Base-by-base conservation (phyloP, 2,329 filamentous ascomycete species). In the Penicillium sp. region DNA sequence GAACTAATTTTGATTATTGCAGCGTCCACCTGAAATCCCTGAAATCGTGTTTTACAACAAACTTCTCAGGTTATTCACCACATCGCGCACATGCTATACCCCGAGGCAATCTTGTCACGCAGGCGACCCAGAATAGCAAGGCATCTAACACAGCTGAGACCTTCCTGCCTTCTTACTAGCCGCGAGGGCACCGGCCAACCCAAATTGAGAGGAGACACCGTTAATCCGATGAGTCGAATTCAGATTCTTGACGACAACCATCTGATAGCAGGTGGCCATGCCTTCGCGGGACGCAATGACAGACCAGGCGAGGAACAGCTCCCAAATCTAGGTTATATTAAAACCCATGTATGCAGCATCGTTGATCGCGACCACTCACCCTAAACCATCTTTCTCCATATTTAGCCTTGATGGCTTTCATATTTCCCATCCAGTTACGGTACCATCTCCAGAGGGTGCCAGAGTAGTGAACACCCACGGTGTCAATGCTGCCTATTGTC, bases 371-470 rank as follows among this genome's bases (percentile, higher is more conserved):
- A 22, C 15, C 7, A 82, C 89, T 82, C 83, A 92, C 89, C 76
- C 92, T 87, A 85, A 89, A 96, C 92, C 92, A 96, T 70, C 90
- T 84, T 69, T 87, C 85, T 69, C 92, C 92, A 73, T 96, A 96
- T 83, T 95, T 96, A 73, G 89, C 90, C 75, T 88, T 84, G 61
- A 96, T 88, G 79, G 92, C 91, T 53, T 94, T 90, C 68, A 84
- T 82, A 83, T 96, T 96, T 78, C 83, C 90, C 75, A 94, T 83
- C 92, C 92, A 96, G 84, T 96, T 96, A 66, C 92, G 85, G 82
- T 96, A 96, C 92, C 92, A 96, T 72, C 90, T 86, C 92, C 92
- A 96, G 60, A 96, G 82, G 25, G 92, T 96, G 48, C 90, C 91
- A 45, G 90, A 94, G 81, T 96, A 96, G 82, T 96, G 92, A 47